Evolutionary conservation across 2,329 filamentous ascomycete genomes (phyloP).

Genomic region (Xylaria arbuscula): DNA sequence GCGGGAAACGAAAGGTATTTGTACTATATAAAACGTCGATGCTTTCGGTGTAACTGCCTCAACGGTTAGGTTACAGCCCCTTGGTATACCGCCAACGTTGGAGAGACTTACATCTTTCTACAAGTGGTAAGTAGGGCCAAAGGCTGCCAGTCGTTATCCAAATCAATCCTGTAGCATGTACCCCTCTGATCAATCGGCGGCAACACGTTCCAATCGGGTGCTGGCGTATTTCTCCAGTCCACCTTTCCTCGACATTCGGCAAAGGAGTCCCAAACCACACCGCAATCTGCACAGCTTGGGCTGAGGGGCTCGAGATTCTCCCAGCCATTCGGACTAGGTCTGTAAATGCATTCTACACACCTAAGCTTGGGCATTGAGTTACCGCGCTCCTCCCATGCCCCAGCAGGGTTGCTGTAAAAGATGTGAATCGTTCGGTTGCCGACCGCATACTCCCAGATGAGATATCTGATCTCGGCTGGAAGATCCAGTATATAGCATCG

Average conservation of each 20-base stretch:
- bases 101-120: slow-evolving; percentile 24
- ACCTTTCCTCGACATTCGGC: slow-evolving; percentile 19
- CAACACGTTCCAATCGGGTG: background rate
- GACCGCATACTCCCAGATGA: slow-evolving; percentile 20
- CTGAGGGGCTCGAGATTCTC: slow-evolving; percentile 14
- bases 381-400: background rate
- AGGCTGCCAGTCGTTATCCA: slow-evolving; percentile 19
- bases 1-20: slow-evolving; percentile 20
- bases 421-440: slow-evolving; percentile 23
- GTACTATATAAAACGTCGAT: slow-evolving; percentile 16
- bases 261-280: slow-evolving; percentile 16
- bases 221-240: slow-evolving; percentile 5
- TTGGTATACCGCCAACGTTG: slow-evolving; percentile 1
- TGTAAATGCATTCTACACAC: slow-evolving; percentile 21
- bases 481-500: slow-evolving; percentile 11
- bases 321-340: slow-evolving; percentile 23
- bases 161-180: too few relatives aligned
- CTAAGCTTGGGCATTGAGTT: slow-evolving; percentile 3
- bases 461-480: slow-evolving; percentile 21
- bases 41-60: slow-evolving; percentile 20
- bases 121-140: slow-evolving; percentile 18
- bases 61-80: slow-evolving; percentile 8
- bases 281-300: slow-evolving; percentile 15
- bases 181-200: background rate
- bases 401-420: slow-evolving; percentile 13